A percentile compares a stretch with the other conserved stretches of the same genome.
phyloP scores from a whole-genome alignment of 768 basidiomycete species.

The Boletus rubroflammeus region DNA sequence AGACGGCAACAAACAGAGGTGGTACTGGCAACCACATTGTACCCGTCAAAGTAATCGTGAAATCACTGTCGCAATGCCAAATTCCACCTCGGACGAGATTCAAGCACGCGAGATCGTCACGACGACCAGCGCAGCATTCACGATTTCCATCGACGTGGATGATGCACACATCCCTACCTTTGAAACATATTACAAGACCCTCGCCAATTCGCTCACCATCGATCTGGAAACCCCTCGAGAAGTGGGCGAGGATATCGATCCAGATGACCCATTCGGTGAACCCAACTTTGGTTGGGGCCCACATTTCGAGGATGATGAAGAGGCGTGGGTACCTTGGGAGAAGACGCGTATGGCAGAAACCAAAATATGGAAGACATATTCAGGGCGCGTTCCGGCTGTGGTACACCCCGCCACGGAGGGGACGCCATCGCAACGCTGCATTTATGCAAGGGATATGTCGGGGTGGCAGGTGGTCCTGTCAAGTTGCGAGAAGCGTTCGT shows the following conservation, averaged over 20 bases:
- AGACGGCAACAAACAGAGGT: too few species aligned
- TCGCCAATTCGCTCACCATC: constrained; percentile 7
- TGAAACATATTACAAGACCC: constrained; percentile 11
- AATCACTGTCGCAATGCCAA: constrained; percentile 5
- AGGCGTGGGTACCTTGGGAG: constrained; percentile 21
- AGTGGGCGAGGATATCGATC: not conserved
- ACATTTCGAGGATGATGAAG: constrained; percentile 15
- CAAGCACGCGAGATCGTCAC: not conserved
- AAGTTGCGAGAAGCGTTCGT: not conserved
- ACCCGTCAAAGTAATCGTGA: too few species aligned
- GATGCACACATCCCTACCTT: constrained; percentile 3
- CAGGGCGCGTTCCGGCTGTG: not conserved
- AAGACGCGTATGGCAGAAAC: not conserved
- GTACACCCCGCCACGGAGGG: not conserved
- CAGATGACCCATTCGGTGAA: constrained; percentile 1
- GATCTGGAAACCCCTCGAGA: not conserved
- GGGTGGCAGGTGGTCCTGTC: constrained; percentile 9
- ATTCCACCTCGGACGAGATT: constrained; percentile 5
- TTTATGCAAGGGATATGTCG: not conserved
- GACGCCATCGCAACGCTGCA: not conserved
- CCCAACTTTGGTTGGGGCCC: not conserved
- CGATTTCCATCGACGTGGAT: constrained; percentile 4
- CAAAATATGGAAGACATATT: too few species aligned
- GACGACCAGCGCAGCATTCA: constrained; percentile 5
- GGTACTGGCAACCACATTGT: not conserved